Base-by-base conservation (phyloP, 208 protist genomes). In the Trypanosoma boissoni region DNA sequence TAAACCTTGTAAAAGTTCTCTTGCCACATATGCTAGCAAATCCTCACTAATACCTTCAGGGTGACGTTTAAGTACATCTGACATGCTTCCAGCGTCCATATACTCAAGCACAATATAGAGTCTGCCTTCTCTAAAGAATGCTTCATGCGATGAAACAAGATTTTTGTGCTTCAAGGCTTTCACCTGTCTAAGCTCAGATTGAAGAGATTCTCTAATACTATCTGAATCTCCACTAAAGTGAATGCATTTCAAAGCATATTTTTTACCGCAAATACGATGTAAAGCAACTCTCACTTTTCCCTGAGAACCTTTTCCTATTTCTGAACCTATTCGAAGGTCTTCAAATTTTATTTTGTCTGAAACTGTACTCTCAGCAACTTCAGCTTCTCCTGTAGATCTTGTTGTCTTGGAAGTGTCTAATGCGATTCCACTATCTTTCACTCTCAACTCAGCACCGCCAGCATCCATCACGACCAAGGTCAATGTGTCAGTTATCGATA, bases 401-500 rank as follows among this genome's bases (percentile, higher is more conserved):
- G 70, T 42, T 2, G 63, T 50, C 31, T 59, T 29, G 1, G 65
- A 41, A 26, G 72, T 61, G 7, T 62, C 64, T 32, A 76, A 83
- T 2, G 79, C 79, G 20, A 92, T 88, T 28, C 80, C 86, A n/a
- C 70, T 83, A 54, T 88, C 76, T 34, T 95, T 92, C n/a, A 92
- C 86, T n/a, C 85, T 80, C 80, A 92, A 83, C 53, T 91, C 83
- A 51, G 80, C 62, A 28, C 85, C 88, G 9, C 82, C 83, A 55
- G 92, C 86, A 23, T 83, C 86, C 53, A 88, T 91, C n/a, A 95
- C 86, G 43, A 92, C 85, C 64, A 95, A 41, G 0, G 89, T 95
- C 71, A 95, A 80, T 1, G 89, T 95, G 67, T 95, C 88, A 10
- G 88, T 95, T 54, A 95, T 95, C 12, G 88, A 92, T 41, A 95